Base-by-base conservation (phyloP, 371 early-diverging fungal species). In the Batrachochytrium dendrobatidis region DNA sequence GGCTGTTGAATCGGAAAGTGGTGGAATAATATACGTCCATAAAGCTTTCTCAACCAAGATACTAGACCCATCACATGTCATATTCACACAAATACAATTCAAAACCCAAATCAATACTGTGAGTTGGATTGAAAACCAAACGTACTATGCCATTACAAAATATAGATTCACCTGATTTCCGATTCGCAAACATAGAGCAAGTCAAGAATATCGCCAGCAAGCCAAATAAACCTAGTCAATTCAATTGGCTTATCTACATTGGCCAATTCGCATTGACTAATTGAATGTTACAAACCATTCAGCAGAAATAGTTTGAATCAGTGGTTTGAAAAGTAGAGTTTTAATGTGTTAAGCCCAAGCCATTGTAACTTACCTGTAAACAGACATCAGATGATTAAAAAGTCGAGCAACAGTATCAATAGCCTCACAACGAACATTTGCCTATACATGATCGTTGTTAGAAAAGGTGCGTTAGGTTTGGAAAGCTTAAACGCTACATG, bases 111-210 rank as follows among this genome's bases (percentile, higher is more conserved):
- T n/a, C n/a, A n/a, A n/a, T n/a, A n/a, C n/a, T n/a, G n/a, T n/a
- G n/a, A n/a, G n/a, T n/a, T n/a, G n/a, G n/a, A n/a, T n/a, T n/a
- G n/a, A n/a, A n/a, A n/a, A n/a, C n/a, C n/a, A n/a, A n/a, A n/a
- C n/a, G n/a, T n/a, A n/a, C n/a, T n/a, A n/a, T n/a, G n/a, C n/a
- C n/a, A n/a, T 18, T 5, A 55, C 3, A n/a, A 22, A 3, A 39
- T 20, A 55, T 46, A 17, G 48, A 53, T 22, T 7, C 74, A 85
- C 86, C 71, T 82, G 7, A 84, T 78, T 24, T 91, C 86, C 1
- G 75, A 57, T 52, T 92, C 92, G 61, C 88, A 88, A 20, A 88
- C 68, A 65, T 91, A 95, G 28, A 90, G 66, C 30, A 85, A 74
- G 52, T 84, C 84, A 24, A 94, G 61, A 5, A 95, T 56, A 34